Conservation (phyloP, 305 asterid species). For the Rubia tinctorum region DNA sequence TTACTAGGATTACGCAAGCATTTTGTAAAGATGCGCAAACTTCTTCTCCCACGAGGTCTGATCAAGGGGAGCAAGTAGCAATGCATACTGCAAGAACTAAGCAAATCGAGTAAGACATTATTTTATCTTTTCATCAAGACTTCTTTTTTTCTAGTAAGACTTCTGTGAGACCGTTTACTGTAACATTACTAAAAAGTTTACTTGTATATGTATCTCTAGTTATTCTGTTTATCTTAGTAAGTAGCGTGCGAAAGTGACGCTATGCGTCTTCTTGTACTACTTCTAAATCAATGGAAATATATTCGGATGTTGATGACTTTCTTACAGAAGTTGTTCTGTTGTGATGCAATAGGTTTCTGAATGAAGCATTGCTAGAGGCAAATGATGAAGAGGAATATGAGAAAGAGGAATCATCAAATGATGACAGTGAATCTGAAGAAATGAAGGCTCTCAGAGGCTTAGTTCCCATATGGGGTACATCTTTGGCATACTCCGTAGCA, state of each 20-base stretch:
- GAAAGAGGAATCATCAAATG: background rate
- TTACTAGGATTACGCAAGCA: conserved; percentile 14
- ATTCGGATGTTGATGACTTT: background rate
- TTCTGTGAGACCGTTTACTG: too few relatives aligned
- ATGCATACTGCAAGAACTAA: too few relatives aligned
- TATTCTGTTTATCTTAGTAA: too few relatives aligned
- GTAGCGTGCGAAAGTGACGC: too few relatives aligned
- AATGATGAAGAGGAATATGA: background rate
- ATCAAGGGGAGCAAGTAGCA: background rate
- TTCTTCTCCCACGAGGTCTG: background rate
- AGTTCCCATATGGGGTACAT: conserved; percentile 6
- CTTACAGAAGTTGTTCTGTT: background rate
- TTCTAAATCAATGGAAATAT: background rate
- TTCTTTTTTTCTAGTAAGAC: too few relatives aligned
- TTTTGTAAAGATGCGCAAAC: conserved; percentile 12
- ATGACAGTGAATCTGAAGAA: background rate
- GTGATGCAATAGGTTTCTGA: conserved; percentile 5
- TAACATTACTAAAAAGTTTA: background rate
- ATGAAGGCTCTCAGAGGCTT: background rate
- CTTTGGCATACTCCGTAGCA: conserved; percentile 7
- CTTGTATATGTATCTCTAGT: background rate
- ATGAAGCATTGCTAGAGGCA: background rate
- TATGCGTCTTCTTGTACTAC: too few relatives aligned
- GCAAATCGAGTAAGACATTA: background rate
- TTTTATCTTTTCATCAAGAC: too few relatives aligned